Percentiles rank a stretch among this genome's conserved stretches.
phyloP scores from a whole-genome alignment of 1,139 yeast species.

The Spathaspora sp. region DNA sequence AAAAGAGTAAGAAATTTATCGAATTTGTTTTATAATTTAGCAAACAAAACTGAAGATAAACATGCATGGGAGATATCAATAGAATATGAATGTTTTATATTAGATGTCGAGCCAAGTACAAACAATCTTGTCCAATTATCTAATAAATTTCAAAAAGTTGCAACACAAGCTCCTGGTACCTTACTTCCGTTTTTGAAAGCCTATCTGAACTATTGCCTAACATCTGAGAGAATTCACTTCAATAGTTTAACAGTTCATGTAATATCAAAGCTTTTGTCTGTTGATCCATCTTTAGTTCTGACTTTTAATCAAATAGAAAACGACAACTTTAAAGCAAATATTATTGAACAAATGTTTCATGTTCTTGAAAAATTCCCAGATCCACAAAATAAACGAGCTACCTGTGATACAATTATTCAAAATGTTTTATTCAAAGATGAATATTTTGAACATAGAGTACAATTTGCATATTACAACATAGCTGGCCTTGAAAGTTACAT shows the following conservation, averaged over 20 bases:
- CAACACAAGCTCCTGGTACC: slow-evolving; percentile 7
- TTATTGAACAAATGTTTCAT: slow-evolving; percentile 9
- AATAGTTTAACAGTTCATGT: slow-evolving; percentile 3
- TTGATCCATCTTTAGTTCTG: slow-evolving; percentile 3
- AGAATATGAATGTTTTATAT: slow-evolving; percentile 23
- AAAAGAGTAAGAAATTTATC: slow-evolving; percentile 33
- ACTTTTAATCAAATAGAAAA: slow-evolving; percentile 1
- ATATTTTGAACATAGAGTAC: slow-evolving; percentile 12
- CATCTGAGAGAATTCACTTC: neutral
- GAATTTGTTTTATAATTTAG: slow-evolving; percentile 22
- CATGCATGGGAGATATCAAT: slow-evolving; percentile 18
- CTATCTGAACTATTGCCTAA: neutral
- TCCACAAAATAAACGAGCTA: slow-evolving; percentile 12
- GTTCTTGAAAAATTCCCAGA: slow-evolving; percentile 15
- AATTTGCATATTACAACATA: slow-evolving; percentile 22
- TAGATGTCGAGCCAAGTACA: slow-evolving; percentile 10
- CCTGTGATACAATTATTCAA: slow-evolving; percentile 17
- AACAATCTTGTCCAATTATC: slow-evolving; percentile 15
- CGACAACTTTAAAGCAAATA: slow-evolving; percentile 8
- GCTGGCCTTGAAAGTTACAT: slow-evolving; percentile 20
- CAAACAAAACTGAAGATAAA: slow-evolving; percentile 12
- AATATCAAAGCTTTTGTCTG: slow-evolving; percentile 6
- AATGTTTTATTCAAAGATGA: slow-evolving; percentile 13
- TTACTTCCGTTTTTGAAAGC: neutral
- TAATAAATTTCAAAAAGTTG: slow-evolving; percentile 20